phyloP scores from a whole-genome alignment of 1,284 basidiomycete species.

The Puccinia polysora region DNA sequence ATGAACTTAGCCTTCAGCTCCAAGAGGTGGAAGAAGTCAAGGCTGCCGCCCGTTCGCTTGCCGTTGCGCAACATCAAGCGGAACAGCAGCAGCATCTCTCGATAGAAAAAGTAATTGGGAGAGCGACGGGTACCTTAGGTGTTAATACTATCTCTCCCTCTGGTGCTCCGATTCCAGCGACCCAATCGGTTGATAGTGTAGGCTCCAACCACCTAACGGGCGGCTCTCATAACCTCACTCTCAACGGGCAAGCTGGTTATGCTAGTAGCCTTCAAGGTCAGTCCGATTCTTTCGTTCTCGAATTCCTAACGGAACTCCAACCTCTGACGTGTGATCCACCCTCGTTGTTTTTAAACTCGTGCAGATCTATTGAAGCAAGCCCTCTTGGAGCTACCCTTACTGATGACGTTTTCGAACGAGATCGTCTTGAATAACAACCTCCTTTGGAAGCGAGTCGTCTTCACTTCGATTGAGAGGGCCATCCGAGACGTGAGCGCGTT shows the following conservation, averaged over 20 bases:
- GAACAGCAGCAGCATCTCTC: not conserved
- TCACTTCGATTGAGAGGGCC: constrained; percentile 85
- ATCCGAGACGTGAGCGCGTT: constrained; percentile 69
- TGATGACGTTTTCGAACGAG: constrained; percentile 69
- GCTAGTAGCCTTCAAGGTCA: constrained; percentile 17
- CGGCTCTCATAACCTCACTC: not conserved
- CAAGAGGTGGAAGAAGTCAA: not conserved
- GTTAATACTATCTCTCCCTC: too few species aligned
- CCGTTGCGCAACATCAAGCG: not conserved
- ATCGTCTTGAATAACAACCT: constrained; percentile 68
- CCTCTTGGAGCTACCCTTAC: constrained; percentile 66
- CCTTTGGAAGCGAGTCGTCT: constrained; percentile 85
- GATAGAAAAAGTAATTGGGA: constrained; percentile 10
- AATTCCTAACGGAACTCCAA: too few species aligned
- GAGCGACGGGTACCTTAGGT: constrained; percentile 10
- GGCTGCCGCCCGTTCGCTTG: not conserved
- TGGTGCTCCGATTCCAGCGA: not conserved
- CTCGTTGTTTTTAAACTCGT: not conserved
- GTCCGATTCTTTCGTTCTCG: not conserved
- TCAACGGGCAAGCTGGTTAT: constrained; percentile 11
- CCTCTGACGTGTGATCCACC: not conserved
- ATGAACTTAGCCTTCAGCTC: not conserved
- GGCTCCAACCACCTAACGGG: too few species aligned
- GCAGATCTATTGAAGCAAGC: constrained; percentile 62
- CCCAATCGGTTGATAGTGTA: too few species aligned